Percentiles rank a stretch among this genome's conserved stretches.
phyloP scores from a whole-genome alignment of 2,329 filamentous ascomycete species.

The Aspergillus sp. region DNA sequence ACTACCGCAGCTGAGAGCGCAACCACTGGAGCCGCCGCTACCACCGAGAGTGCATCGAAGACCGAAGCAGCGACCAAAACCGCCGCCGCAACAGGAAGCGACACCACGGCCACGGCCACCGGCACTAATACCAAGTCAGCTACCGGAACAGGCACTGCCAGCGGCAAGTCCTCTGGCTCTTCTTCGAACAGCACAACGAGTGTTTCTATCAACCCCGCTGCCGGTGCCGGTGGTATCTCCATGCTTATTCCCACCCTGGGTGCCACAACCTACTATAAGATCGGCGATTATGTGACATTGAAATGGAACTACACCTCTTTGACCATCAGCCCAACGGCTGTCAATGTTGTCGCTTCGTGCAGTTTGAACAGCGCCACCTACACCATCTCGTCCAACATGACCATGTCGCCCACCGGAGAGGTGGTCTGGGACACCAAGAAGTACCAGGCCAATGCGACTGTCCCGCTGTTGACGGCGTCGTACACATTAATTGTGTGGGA shows the following conservation, averaged over 20 bases:
- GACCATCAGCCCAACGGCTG: slow-evolving; percentile 56
- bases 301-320: slow-evolving; percentile 70
- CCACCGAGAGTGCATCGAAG: slow-evolving; percentile 19
- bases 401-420: slow-evolving; percentile 52
- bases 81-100: slow-evolving; percentile 19
- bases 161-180: slow-evolving; percentile 24
- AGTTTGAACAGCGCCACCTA: slow-evolving; percentile 60
- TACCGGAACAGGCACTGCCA: slow-evolving; percentile 18
- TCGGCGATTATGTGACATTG: slow-evolving; percentile 64
- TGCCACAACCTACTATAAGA: slow-evolving; percentile 62
- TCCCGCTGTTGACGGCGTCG: slow-evolving; percentile 58
- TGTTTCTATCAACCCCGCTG: slow-evolving; percentile 52
- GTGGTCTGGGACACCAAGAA: slow-evolving; percentile 63
- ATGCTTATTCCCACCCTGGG: slow-evolving; percentile 61
- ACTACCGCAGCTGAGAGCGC: slow-evolving; percentile 24
- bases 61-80: slow-evolving; percentile 20
- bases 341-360: slow-evolving; percentile 66
- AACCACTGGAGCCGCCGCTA: slow-evolving; percentile 19
- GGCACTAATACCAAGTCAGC: slow-evolving; percentile 20
- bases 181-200: slow-evolving; percentile 35
- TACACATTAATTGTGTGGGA: slow-evolving; percentile 68
- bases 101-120: slow-evolving; percentile 18
- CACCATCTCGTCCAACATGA: slow-evolving; percentile 63
- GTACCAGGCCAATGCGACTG: slow-evolving; percentile 52
- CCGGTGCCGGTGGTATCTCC: slow-evolving; percentile 60